phyloP scores from a whole-genome alignment of 2,329 filamentous ascomycete genomes.

The Escovopsis sp. region DNA sequence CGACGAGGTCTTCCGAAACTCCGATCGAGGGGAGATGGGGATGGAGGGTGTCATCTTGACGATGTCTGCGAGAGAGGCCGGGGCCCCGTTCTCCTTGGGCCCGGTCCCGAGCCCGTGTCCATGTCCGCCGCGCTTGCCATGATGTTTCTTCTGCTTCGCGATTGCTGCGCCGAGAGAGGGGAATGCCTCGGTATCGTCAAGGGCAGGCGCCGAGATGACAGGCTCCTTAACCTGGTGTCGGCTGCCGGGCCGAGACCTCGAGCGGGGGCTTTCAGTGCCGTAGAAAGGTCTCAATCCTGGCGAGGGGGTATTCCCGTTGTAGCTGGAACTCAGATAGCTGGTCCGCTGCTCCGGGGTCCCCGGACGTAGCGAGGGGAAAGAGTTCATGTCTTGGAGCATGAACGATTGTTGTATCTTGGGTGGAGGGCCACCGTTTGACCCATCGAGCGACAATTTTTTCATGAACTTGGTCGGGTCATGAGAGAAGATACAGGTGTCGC shows the following conservation, averaged over 20 bases:
- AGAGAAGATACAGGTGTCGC: conserved; percentile 89
- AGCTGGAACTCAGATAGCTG: conserved; percentile 37
- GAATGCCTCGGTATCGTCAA: conserved; percentile 93
- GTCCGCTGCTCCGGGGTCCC: conserved; percentile 43
- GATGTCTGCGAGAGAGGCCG: conserved; percentile 79
- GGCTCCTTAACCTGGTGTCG: conserved; percentile 49
- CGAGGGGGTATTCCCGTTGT: conserved; percentile 43
- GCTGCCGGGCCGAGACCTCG: conserved; percentile 72
- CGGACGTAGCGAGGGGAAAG: conserved; percentile 64
- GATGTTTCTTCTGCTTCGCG: conserved; percentile 76
- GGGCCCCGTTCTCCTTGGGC: conserved; percentile 50
- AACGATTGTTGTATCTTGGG: conserved; percentile 45
- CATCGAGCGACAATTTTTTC: conserved; percentile 64
- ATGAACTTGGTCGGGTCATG: conserved; percentile 84
- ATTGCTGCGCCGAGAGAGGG: conserved; percentile 69
- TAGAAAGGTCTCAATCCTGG: conserved; percentile 54
- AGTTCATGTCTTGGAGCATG: conserved; percentile 69
- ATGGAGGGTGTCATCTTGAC: conserved; percentile 88
- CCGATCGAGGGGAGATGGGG: conserved; percentile 43
- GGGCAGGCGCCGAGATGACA: conserved; percentile 54
- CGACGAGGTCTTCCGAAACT: conserved; percentile 42
- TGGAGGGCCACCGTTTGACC: conserved; percentile 45
- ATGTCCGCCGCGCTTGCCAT: conserved; percentile 79
- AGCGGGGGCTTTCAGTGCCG: conserved; percentile 46
- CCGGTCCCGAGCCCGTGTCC: conserved; percentile 32